Conservation (phyloP, 352 stramenopile genomes). For the Thalassiosira ordinaria region DNA sequence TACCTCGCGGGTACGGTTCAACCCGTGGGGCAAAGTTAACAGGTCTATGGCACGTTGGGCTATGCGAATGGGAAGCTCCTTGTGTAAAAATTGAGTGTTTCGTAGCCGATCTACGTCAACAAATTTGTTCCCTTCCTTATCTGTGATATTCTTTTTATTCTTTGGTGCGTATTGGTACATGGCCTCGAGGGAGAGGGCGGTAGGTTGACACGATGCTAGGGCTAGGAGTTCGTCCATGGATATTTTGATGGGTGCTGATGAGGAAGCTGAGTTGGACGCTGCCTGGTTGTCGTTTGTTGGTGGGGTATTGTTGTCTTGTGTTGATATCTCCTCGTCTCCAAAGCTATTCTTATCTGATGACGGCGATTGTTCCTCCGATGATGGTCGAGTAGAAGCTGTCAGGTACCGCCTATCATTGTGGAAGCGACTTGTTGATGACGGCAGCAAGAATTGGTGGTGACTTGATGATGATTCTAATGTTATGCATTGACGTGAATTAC, state of each 20-base stretch:
- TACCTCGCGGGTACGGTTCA: slow-evolving; percentile 79
- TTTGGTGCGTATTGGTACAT: slow-evolving; percentile 82
- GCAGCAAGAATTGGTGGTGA: background rate
- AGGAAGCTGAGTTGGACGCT: too few species aligned
- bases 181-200: slow-evolving; percentile 70
- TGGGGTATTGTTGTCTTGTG: too few species aligned
- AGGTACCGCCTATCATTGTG: background rate
- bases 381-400: background rate
- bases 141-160: too few species aligned
- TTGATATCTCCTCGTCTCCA: too few species aligned
- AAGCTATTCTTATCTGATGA: too few species aligned
- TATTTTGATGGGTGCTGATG: slow-evolving; percentile 42
- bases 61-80: slow-evolving; percentile 94
- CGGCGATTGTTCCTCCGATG: background rate
- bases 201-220: slow-evolving; percentile 70
- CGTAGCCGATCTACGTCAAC: slow-evolving; percentile 68
- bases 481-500: too few species aligned
- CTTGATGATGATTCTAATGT: background rate
- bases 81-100: slow-evolving; percentile 94
- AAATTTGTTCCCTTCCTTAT: too few species aligned
- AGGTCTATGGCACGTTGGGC: slow-evolving; percentile 94
- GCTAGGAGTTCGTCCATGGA: slow-evolving; percentile 66
- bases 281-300: too few species aligned
- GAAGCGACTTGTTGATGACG: background rate
- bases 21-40: slow-evolving; percentile 92